These are phyloP conservation scores for Trametes coccinea DNA, from an alignment of 768 basidiomycete species.

Conservation along the genomic window DNA sequence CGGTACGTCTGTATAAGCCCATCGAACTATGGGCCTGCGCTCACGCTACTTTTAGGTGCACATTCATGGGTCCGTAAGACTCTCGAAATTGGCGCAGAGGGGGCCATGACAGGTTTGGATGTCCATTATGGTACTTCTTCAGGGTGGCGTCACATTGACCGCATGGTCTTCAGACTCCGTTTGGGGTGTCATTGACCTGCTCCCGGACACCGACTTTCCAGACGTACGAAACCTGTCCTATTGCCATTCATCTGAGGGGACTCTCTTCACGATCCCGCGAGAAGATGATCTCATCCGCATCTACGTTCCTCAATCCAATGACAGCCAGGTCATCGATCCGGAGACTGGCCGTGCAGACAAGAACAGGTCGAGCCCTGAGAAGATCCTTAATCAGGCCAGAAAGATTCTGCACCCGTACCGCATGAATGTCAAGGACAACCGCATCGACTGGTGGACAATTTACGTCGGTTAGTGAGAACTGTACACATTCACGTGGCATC, in stretches of 20 bases:
- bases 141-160: neutral
- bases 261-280: slow-evolving; percentile 54
- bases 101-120: slow-evolving; percentile 57
- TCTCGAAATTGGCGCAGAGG: slow-evolving; percentile 69
- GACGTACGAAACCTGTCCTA: slow-evolving; percentile 50
- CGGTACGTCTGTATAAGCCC: slow-evolving; percentile 36
- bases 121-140: slow-evolving; percentile 35
- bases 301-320: slow-evolving; percentile 52
- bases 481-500: neutral
- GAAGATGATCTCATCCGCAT: slow-evolving; percentile 48
- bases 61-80: slow-evolving; percentile 82
- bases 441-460: slow-evolving; percentile 50
- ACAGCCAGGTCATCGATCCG: slow-evolving; percentile 36
- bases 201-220: slow-evolving; percentile 53
- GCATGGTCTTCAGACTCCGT: slow-evolving; percentile 51
- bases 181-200: slow-evolving; percentile 77
- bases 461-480: slow-evolving; percentile 43
- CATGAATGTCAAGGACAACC: slow-evolving; percentile 31
- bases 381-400: slow-evolving; percentile 45
- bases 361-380: slow-evolving; percentile 37
- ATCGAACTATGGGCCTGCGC: neutral
- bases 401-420: slow-evolving; percentile 43
- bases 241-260: slow-evolving; percentile 50
- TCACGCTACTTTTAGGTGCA: slow-evolving; percentile 47
- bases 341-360: slow-evolving; percentile 45